Evolutionary conservation across 2,329 filamentous ascomycete genomes (phyloP), one percentile per base, ranked within the genome.

Genomic region (Thelonectria olida): DNA sequence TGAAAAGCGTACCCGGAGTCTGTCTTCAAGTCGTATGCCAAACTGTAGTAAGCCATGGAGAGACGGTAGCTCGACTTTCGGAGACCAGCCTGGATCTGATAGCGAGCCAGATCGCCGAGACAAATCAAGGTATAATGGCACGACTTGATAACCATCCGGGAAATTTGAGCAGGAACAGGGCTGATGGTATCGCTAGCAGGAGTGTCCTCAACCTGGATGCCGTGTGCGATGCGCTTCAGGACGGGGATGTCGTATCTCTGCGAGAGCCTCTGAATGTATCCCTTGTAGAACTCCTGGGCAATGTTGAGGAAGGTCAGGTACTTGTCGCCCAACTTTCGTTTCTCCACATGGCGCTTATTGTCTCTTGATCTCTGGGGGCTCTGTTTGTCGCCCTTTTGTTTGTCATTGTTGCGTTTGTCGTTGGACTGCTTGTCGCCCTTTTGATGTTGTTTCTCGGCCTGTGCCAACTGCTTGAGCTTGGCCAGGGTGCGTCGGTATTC

Each of bases 41-140:
- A 82, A 56, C 86, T 83, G 76, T 99, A 98, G 77, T 95, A 97
- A 10, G 90, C 89, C 71, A 94, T 84, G 13, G 95, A 93, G 13
- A 88, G 88, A 23, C 91, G 91, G 82, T 92, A 96, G 69, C 91
- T 91, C 54, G 89, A 88, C 65, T 88, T 86, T 75, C 91, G 93
- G 62, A 85, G 85, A 61, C 90, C 88, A 60, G 92, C 82, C 73
- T 95, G 91, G 54, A 85, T 83, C 54, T 94, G 90, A 78, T 97
- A 99, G 64, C 96, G 89, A 50, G 92, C 92, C 48, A 99, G 84
- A 75, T 99, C 96, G 31, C 96, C 96, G 9, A 98, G 86, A 67
- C 91, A 92, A 61, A 97, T 90, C 56, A 98, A 83, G 5, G 92
- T 93, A 57, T 89, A 87, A 78, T 97, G 91, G 74, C 92, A 97